A percentile compares a stretch with the other conserved stretches of the same genome.
These are phyloP conservation scores for Salix purpurea DNA, from an alignment of 345 rosid species.

Conservation along the genomic window DNA sequence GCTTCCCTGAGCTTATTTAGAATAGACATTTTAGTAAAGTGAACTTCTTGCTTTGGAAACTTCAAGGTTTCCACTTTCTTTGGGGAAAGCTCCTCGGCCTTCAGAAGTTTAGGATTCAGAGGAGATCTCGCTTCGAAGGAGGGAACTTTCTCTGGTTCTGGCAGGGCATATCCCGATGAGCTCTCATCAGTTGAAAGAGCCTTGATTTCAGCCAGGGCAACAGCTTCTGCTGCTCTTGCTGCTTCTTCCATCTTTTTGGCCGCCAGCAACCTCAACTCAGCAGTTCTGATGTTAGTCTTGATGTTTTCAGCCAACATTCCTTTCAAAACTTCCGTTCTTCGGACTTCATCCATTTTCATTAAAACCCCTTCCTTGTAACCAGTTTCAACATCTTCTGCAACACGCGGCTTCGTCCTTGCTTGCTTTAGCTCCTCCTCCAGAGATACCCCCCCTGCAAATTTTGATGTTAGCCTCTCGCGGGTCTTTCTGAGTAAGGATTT, in stretches of 20 bases:
- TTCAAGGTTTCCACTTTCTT: constrained; percentile 25
- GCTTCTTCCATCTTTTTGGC: constrained; percentile 99
- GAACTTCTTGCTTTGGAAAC: constrained; percentile 29
- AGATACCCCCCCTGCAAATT: constrained; percentile 50
- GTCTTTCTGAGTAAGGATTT: constrained; percentile 58
- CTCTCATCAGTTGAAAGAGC: constrained; percentile 43
- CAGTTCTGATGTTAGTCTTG: constrained; percentile 46
- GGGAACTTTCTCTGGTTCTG: constrained; percentile 46
- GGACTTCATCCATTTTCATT: constrained; percentile 41
- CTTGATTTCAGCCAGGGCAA: constrained; percentile 69
- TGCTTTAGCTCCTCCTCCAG: constrained; percentile 51
- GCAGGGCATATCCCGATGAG: constrained; percentile 42
- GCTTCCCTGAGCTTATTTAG: constrained; percentile 80
- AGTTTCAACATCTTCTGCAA: constrained; percentile 9
- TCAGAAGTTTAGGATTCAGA: constrained; percentile 27
- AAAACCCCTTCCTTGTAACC: constrained; percentile 33
- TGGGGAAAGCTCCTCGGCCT: constrained; percentile 18
- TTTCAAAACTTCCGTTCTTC: constrained; percentile 26
- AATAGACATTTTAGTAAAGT: constrained; percentile 39
- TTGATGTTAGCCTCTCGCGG: constrained; percentile 55
- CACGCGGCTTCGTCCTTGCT: constrained; percentile 33
- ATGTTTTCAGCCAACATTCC: constrained; percentile 28
- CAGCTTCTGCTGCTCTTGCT: constrained; percentile 89
- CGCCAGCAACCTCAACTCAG: constrained; percentile 87
- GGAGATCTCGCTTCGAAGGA: constrained; percentile 35